Conservation (phyloP, 2,329 filamentous ascomycete genomes). For the Calonectria naviculata region DNA sequence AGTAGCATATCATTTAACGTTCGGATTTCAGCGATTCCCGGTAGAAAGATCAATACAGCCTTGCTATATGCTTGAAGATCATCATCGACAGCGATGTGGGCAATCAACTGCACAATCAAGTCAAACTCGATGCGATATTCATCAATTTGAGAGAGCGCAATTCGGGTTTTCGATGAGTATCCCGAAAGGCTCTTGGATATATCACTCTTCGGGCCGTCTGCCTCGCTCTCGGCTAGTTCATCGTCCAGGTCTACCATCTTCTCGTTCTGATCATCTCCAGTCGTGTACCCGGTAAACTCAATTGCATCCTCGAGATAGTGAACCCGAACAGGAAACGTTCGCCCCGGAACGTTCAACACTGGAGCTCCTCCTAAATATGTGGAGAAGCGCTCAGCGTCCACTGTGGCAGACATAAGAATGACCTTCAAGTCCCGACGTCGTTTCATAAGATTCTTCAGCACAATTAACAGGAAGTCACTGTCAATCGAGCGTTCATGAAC, state of each 20-base stretch:
- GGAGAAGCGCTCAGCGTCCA: conserved; percentile 92
- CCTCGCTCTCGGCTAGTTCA: conserved; percentile 63
- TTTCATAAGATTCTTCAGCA: conserved; percentile 84
- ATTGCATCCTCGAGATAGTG: conserved; percentile 93
- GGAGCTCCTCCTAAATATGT: conserved; percentile 88
- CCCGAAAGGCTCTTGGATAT: conserved; percentile 73
- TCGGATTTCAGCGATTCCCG: conserved; percentile 93
- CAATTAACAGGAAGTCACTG: conserved; percentile 94
- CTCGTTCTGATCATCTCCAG: conserved; percentile 55
- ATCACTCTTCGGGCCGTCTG: conserved; percentile 64
- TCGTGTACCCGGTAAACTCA: conserved; percentile 82
- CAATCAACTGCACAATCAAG: conserved; percentile 82
- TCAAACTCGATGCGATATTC: conserved; percentile 94
- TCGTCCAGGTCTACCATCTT: conserved; percentile 73
- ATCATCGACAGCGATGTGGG: conserved; percentile 77
- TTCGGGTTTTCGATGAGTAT: conserved; percentile 82
- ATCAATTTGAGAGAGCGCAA: conserved; percentile 81
- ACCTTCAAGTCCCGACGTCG: conserved; percentile 88
- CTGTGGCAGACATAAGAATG: conserved; percentile 96
- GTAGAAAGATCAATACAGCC: conserved; percentile 93
- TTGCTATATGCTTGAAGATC: conserved; percentile 80
- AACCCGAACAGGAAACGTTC: conserved; percentile 92
- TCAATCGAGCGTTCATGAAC: conserved; percentile 97
- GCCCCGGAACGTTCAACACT: conserved; percentile 88
- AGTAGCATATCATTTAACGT: conserved; percentile 87